phyloP scores from a whole-genome alignment of 2,329 filamentous ascomycete species.

The Calonectria pteridis region DNA sequence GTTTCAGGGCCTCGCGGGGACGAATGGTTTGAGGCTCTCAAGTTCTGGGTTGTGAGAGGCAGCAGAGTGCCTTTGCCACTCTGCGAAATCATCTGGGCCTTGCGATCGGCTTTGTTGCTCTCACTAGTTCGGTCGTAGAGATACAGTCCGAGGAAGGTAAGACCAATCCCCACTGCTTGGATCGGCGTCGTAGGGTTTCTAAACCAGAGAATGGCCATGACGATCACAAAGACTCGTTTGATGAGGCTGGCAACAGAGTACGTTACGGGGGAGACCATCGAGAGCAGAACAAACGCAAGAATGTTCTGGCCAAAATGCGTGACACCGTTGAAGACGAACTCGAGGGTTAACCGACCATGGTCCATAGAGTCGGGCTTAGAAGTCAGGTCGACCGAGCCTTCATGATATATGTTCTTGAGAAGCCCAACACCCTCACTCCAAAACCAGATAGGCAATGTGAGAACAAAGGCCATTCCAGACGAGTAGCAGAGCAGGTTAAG shows the following conservation, averaged over 20 bases:
- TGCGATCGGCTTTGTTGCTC: slow-evolving; percentile 87
- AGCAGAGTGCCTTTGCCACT: slow-evolving; percentile 65
- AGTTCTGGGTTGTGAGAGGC: slow-evolving; percentile 68
- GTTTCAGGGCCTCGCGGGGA: slow-evolving; percentile 44
- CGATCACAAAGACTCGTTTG: slow-evolving; percentile 97
- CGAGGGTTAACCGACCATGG: slow-evolving; percentile 79
- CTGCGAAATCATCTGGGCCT: slow-evolving; percentile 74
- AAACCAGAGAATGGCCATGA: slow-evolving; percentile 97
- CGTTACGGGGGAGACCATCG: slow-evolving; percentile 94
- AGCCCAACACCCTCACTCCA: slow-evolving; percentile 88
- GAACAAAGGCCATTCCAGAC: slow-evolving; percentile 89
- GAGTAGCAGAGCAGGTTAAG: slow-evolving; percentile 97
- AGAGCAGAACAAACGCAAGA: slow-evolving; percentile 90
- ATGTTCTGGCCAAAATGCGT: slow-evolving; percentile 98
- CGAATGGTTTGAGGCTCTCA: slow-evolving; percentile 34
- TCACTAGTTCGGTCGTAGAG: slow-evolving; percentile 95
- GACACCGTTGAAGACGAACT: slow-evolving; percentile 96
- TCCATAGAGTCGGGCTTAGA: slow-evolving; percentile 76
- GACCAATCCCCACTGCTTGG: slow-evolving; percentile 85
- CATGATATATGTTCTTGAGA: slow-evolving; percentile 80
- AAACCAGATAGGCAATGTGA: slow-evolving; percentile 93
- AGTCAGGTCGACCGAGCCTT: slow-evolving; percentile 78
- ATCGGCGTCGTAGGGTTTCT: slow-evolving; percentile 86
- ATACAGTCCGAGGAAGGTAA: slow-evolving; percentile 94
- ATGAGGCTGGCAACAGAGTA: slow-evolving; percentile 97